Evolutionary conservation across 306 rosid genomes (phyloP).

Genomic region (Lathyrus sativus): DNA sequence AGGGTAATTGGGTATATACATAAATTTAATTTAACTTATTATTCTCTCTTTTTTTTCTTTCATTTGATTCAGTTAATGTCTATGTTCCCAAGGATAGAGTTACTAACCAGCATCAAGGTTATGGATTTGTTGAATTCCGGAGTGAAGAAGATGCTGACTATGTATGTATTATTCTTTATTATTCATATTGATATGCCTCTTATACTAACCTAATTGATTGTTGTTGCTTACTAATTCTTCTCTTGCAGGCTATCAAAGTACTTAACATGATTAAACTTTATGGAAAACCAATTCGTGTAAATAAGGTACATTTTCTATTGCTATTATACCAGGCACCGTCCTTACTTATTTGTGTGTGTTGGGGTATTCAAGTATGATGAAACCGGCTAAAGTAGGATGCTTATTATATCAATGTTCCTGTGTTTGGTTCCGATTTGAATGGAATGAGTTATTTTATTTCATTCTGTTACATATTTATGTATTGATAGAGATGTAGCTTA

Average conservation of each 20-base stretch:
- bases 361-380: slow-evolving; percentile 2
- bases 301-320: slow-evolving; percentile 59
- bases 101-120: slow-evolving; percentile 91
- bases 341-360: not conserved
- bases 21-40: not conserved
- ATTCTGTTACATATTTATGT: not conserved
- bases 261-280: slow-evolving; percentile 94
- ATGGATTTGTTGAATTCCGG: slow-evolving; percentile 93
- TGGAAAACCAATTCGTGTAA: slow-evolving; percentile 97
- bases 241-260: slow-evolving; percentile 87
- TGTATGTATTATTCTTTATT: slow-evolving; percentile 46
- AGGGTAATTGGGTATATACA: not conserved
- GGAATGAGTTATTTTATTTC: not conserved
- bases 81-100: slow-evolving; percentile 97
- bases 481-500: not conserved
- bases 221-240: slow-evolving; percentile 2
- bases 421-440: not conserved
- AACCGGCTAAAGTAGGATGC: not conserved
- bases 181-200: not conserved
- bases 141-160: slow-evolving; percentile 98
- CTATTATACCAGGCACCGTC: not conserved
- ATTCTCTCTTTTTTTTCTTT: not conserved
- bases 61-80: slow-evolving; percentile 75
- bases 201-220: not conserved
- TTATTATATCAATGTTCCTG: not conserved